Conservation (phyloP, 2,329 filamentous ascomycete species). For the Gliomastix tumulicola region DNA sequence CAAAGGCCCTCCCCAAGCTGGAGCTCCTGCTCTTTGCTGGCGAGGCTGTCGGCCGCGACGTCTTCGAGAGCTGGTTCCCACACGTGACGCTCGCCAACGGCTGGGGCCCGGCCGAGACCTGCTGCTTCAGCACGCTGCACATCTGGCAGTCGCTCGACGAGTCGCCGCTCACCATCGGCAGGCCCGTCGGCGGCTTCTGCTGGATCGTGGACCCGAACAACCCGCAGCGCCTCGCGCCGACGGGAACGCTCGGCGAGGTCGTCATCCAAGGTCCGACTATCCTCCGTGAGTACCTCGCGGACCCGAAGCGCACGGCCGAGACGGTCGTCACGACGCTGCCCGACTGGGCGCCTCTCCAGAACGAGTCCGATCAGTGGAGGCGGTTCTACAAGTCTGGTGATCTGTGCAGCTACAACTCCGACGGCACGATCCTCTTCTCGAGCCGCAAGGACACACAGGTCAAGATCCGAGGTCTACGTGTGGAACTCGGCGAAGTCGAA, state of each 20-base stretch:
- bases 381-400: conserved; percentile 3
- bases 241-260: conserved; percentile 8
- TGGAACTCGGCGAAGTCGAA: conserved; percentile 4
- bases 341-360: conserved; percentile 5
- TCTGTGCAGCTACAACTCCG: conserved; percentile 1
- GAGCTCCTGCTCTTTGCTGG: conserved; percentile 5
- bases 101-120: conserved; percentile 8
- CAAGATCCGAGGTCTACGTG: conserved; percentile 3
- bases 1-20: not conserved
- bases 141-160: conserved; percentile 1
- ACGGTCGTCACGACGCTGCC: conserved; percentile 1
- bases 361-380: not conserved
- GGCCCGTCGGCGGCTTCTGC: conserved; percentile 5
- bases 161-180: conserved; percentile 5
- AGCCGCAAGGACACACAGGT: conserved; percentile 4
- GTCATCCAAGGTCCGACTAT: conserved; percentile 22
- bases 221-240: conserved; percentile 4
- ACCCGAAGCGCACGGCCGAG: conserved; percentile 15
- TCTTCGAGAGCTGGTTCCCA: conserved; percentile 5
- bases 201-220: conserved; percentile 8
- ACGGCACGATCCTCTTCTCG: conserved; percentile 2
- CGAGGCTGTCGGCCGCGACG: conserved; percentile 5
- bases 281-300: conserved; percentile 39
- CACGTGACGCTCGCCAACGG: conserved; percentile 4
- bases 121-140: conserved; percentile 5